A percentile compares a stretch with the other conserved stretches of the same genome.
Conservation (phyloP, 2,329 filamentous ascomycete genomes). For the Stachybotrys echinatus region DNA sequence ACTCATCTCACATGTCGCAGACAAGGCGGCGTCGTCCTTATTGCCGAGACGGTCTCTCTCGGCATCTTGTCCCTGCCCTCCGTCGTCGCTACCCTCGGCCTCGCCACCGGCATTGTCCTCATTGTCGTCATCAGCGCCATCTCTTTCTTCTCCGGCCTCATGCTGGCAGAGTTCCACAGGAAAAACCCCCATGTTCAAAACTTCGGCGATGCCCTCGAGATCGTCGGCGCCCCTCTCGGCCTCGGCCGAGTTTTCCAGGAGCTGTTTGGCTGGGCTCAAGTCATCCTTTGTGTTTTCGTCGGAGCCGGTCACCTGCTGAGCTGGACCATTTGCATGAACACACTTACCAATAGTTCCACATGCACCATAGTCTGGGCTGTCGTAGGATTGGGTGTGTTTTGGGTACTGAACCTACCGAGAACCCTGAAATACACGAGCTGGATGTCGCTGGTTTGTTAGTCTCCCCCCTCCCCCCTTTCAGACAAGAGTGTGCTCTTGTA, state of each 20-base stretch:
- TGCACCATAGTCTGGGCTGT: slow-evolving; percentile 62
- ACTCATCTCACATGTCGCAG: slow-evolving; percentile 10
- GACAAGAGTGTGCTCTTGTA: too few relatives aligned
- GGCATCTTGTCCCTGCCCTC: slow-evolving; percentile 67
- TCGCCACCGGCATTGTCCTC: slow-evolving; percentile 67
- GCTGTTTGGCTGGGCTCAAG: slow-evolving; percentile 53
- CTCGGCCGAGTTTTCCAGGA: slow-evolving; percentile 52
- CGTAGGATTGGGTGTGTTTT: slow-evolving; percentile 53
- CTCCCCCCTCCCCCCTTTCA: background rate
- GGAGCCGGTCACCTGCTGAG: slow-evolving; percentile 66
- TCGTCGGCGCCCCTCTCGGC: slow-evolving; percentile 40
- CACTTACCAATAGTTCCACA: slow-evolving; percentile 50
- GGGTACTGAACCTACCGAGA: slow-evolving; percentile 53
- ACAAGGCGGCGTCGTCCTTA: slow-evolving; percentile 38
- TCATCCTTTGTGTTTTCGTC: slow-evolving; percentile 60
- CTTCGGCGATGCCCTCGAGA: slow-evolving; percentile 60
- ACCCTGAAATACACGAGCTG: slow-evolving; percentile 59
- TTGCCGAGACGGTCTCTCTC: slow-evolving; percentile 40
- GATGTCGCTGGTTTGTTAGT: slow-evolving; percentile 50
- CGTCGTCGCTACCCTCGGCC: slow-evolving; percentile 65
- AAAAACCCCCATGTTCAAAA: slow-evolving; percentile 63
- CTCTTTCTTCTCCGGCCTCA: slow-evolving; percentile 57
- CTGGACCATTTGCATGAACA: slow-evolving; percentile 63
- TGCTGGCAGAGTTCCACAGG: slow-evolving; percentile 63
- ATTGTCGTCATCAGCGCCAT: slow-evolving; percentile 62